Conservation (phyloP, 2,329 filamentous ascomycete species). For the Diaporthe sp. region DNA sequence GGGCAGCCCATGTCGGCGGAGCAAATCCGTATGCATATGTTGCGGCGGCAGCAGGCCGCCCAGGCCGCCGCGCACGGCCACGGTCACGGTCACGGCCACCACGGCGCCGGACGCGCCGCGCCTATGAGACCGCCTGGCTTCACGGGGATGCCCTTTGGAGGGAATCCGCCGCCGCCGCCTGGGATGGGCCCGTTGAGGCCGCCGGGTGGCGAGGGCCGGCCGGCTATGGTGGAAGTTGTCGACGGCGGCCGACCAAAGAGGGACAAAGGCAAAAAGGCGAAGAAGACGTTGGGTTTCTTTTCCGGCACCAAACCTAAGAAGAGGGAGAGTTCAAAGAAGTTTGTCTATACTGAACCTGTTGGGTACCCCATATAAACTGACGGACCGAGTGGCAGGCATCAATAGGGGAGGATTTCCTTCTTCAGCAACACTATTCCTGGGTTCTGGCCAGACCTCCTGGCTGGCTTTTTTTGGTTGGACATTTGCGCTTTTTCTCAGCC, state of each 20-base stretch:
- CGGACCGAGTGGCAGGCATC: slow-evolving; percentile 15
- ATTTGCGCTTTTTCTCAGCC: slow-evolving; percentile 8
- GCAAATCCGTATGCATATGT: neutral
- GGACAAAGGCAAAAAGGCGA: slow-evolving; percentile 45
- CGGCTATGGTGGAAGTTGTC: slow-evolving; percentile 44
- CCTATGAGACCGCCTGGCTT: slow-evolving; percentile 20
- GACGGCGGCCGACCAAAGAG: slow-evolving; percentile 48
- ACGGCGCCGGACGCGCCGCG: neutral
- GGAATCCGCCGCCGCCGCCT: slow-evolving; percentile 13
- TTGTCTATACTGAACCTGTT: slow-evolving; percentile 39
- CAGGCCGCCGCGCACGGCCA: neutral
- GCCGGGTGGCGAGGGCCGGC: slow-evolving; percentile 15
- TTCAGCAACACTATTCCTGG: slow-evolving; percentile 16
- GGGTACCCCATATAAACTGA: neutral
- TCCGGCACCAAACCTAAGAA: slow-evolving; percentile 47
- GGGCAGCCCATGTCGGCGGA: slow-evolving; percentile 36
- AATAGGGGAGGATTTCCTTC: slow-evolving; percentile 16
- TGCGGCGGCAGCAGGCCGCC: neutral
- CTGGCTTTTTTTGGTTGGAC: neutral
- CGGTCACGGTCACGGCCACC: neutral
- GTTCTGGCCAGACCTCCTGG: neutral
- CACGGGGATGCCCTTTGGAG: neutral
- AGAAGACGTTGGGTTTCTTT: slow-evolving; percentile 32
- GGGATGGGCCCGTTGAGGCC: neutral
- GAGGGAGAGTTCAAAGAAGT: slow-evolving; percentile 48